Conservation (phyloP, 495 filamentous ascomycete genomes). For the Cudoniella acicularis region DNA sequence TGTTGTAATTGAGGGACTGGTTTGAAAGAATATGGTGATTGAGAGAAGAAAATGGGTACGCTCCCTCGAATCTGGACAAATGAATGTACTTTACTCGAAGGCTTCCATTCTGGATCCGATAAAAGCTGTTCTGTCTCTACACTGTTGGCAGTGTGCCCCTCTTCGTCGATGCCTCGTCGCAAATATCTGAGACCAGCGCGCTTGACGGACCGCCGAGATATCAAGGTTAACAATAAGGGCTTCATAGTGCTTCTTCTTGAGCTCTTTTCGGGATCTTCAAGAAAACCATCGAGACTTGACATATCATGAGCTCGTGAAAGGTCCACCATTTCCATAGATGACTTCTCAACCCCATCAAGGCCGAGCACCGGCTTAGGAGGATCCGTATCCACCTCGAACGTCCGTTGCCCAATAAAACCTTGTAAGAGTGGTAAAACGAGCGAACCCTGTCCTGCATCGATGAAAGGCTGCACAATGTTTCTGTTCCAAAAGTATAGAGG, state of each 20-base stretch:
- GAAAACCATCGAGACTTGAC: not conserved
- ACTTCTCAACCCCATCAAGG: slow-evolving; percentile 17
- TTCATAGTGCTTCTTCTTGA: slow-evolving; percentile 6
- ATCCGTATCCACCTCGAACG: slow-evolving; percentile 52
- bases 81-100: slow-evolving; percentile 64
- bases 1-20: slow-evolving; percentile 79
- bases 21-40: slow-evolving; percentile 89
- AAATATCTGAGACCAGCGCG: slow-evolving; percentile 87
- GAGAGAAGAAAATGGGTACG: slow-evolving; percentile 89
- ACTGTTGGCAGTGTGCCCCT: slow-evolving; percentile 81
- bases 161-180: slow-evolving; percentile 84
- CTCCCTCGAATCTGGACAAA: slow-evolving; percentile 84
- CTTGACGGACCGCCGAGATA: slow-evolving; percentile 79
- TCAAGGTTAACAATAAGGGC: slow-evolving; percentile 71
- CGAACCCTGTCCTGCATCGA: slow-evolving; percentile 58
- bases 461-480: slow-evolving; percentile 69
- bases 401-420: slow-evolving; percentile 87
- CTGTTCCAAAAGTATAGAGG: slow-evolving; percentile 88
- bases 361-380: slow-evolving; percentile 15
- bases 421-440: slow-evolving; percentile 84
- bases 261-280: not conserved
- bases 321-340: slow-evolving; percentile 27
- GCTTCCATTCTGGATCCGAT: slow-evolving; percentile 58
- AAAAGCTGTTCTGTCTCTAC: slow-evolving; percentile 95
- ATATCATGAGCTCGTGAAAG: slow-evolving; percentile 26